Evolutionary conservation across 352 stramenopile species (phyloP), one percentile per base, ranked within the genome.

Genomic region (Phytophthora fragariaefolia): DNA sequence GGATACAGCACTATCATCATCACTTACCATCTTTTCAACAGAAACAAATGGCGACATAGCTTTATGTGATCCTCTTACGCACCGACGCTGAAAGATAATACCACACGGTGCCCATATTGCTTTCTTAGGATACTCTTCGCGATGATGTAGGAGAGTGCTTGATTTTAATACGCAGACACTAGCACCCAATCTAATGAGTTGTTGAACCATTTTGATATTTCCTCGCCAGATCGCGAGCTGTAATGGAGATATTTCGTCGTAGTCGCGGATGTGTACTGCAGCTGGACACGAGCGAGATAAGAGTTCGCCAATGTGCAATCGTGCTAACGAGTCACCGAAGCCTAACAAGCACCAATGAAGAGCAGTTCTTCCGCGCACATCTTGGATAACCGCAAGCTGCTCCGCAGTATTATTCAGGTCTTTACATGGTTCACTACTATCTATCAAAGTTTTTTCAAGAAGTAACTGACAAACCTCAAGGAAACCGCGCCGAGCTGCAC

Each of bases 81-180:
- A 24, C 20, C 28, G 56, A 18, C 23, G 65, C 34, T 81, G 73
- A 38, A 78, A 76, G 5, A 76, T 20, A n/a, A 67, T 56, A 3
- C 66, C 73, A 49, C 82, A 90, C 0, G 79, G 79, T 7, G 79
- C 79, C 82, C 82, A 90, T 3, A 36, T 0, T 0, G 79, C 75
- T 61, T 80, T 83, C 1, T 50, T 24, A 1, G 34, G 34, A 18
- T 24, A n/a, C 3, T 68, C 7, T 58, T 50, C 36, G 24, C 20
- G 6, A 2, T 40, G 24, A 7, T 38, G 12, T 38, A 15, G 15
- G 4, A 22, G 12, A 23, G 2, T 10, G 42, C 20, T 46, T 17
- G 0, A 9, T 17, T 45, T 48, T 40, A 27, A 20, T 12, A 3
- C 58, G 40, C 77, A 76, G 13, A 82, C 56, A 56, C 61, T 75